Evolutionary conservation across 2,329 filamentous ascomycete species (phyloP), one percentile per base, ranked within the genome.

Genomic region (Aspergillus oerlinghausenensis): DNA sequence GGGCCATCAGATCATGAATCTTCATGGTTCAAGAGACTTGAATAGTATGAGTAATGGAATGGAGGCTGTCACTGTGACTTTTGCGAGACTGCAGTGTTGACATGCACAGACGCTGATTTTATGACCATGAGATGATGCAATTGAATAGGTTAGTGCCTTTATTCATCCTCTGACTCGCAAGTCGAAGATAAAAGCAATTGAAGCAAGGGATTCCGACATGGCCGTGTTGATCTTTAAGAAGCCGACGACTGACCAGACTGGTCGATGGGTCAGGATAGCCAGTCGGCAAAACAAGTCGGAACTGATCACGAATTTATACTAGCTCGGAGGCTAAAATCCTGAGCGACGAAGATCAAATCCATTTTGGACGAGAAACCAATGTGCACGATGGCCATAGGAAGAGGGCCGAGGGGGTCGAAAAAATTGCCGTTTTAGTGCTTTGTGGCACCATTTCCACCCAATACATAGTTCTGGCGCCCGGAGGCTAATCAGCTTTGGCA

Each of bases 11-110:
- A 7, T 48, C 29, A 28, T 57, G 53, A 9, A 65, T 28, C 47
- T 61, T 68, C 67, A 69, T 69, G 49, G 17, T 35, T 38, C 32
- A 38, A 17, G 5, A 3, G 4, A 7, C 7, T 7, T 3, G 32
- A 38, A 38, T 3, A 17, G 14, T 5, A 38, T 17, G 17, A 38
- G 17, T 58, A 42, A 11, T 11, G 43, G 29, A 35, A 29, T 32
- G 19, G 32, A 38, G 2, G 11, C 5, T 17, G 5, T 17, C 32
- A 40, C 38, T n/a, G 51, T 40, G 56, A 7, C 11, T 7, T 21
- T 21, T 26, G 29, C 17, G 14, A 23, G 11, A 17, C 23, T 26
- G 47, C 25, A 6, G 8, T 38, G 19, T 38, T 10, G 48, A 48
- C 7, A 51, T 45, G 19, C 5, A 26, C 21, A 14, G 17, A 28